Base-by-base conservation (phyloP, 1,284 basidiomycete species). In the Peniophora sp. region DNA sequence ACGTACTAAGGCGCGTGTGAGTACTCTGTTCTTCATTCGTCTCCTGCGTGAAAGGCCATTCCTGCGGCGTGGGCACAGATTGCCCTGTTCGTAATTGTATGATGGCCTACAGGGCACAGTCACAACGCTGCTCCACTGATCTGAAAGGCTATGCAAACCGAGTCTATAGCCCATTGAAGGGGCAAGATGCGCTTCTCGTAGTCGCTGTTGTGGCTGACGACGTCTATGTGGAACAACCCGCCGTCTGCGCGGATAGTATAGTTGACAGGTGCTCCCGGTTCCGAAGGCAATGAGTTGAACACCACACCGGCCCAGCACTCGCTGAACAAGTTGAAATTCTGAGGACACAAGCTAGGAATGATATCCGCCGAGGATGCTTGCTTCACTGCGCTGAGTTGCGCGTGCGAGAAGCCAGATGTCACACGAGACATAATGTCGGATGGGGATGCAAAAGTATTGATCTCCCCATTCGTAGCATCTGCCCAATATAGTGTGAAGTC, bases 141-240 rank as follows among this genome's bases (percentile, higher is more conserved):
- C 45, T 32, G 45, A 16, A 50, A n/a, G 32, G 11, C 27, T 46
- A 63, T 69, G 48, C 54, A 83, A 85, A 32, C 27, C 59, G 78
- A 71, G 58, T 91, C 89, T 32, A 92, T 69, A 3, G 87, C 85
- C 75, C 86, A 85, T 58, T 92, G 89, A 14, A 91, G 61, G 1
- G 89, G 89, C 17, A 91, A 62, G 24, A 86, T 70, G 48, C 84
- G 70, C 50, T 69, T 67, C 63, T 89, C 86, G 58, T 83, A 82
- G 65, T 89, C 86, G 54, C 85, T 82, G 2, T 65, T 73, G 59
- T 88, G 83, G 25, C 71, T 69, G 32, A 72, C 68, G 2, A 89
- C 85, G 58, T 90, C 77, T 53, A 91, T 76, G 51, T 77, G 74
- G 24, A 67, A 65, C 23, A 89, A 66, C 6, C 88, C 87, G 2